These are phyloP conservation scores for Mucor indicus DNA, from an alignment of 371 early-diverging fungal species.

Conservation along the genomic window DNA sequence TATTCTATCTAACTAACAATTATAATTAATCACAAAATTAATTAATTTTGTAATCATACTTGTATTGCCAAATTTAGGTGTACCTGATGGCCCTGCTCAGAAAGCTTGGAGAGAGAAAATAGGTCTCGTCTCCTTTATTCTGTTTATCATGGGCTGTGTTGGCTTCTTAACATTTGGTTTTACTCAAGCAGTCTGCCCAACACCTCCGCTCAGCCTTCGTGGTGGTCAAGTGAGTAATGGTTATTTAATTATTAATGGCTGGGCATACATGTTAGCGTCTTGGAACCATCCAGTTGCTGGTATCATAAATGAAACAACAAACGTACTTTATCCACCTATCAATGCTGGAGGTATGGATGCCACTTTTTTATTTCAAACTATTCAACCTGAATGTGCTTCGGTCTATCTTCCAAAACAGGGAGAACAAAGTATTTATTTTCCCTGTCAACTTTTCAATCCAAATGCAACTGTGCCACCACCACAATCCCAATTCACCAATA, in stretches of 20 bases:
- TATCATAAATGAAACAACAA: constrained; percentile 30
- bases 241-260: constrained; percentile 51
- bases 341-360: constrained; percentile 65
- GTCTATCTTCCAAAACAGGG: constrained; percentile 44
- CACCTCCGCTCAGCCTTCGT: constrained; percentile 23
- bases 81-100: constrained; percentile 49
- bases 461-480: constrained; percentile 41
- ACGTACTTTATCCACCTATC: constrained; percentile 55
- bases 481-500: constrained; percentile 45
- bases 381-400: constrained; percentile 54
- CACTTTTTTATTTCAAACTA: constrained; percentile 49
- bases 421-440: constrained; percentile 61
- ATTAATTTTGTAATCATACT: too few relatives aligned
- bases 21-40: not conserved
- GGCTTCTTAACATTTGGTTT: constrained; percentile 66
- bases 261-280: constrained; percentile 50
- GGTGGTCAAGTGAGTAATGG: constrained; percentile 37
- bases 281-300: constrained; percentile 49
- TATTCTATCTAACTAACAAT: not conserved
- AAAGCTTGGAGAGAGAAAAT: constrained; percentile 87
- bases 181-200: constrained; percentile 51
- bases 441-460: constrained; percentile 60
- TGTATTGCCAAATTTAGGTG: constrained; percentile 23
- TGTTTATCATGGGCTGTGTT: constrained; percentile 44
- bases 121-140: constrained; percentile 68